phyloP scores from a whole-genome alignment of 2,329 filamentous ascomycete species.

The Microdochium bolleyi region DNA sequence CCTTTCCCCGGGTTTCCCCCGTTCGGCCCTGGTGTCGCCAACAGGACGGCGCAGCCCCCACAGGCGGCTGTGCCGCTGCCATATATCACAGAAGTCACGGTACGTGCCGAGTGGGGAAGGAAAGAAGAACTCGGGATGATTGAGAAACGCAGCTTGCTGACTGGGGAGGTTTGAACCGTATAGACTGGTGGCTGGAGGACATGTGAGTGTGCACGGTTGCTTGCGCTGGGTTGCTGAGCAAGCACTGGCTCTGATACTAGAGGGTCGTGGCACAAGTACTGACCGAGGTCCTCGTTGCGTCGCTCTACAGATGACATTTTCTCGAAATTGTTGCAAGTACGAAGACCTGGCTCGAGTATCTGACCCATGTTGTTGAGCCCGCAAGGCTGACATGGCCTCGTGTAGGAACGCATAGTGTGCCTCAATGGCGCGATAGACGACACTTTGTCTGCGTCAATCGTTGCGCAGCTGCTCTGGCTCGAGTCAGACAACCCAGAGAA shows the following conservation, averaged over 20 bases:
- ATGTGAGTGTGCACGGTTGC: conserved; percentile 42
- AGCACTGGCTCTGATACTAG: too few species aligned
- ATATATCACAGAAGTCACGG: conserved; percentile 49
- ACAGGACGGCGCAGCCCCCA: conserved; percentile 20
- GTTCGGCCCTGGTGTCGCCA: neutral
- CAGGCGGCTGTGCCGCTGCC: conserved; percentile 41
- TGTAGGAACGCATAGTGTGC: conserved; percentile 83
- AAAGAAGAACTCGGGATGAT: too few species aligned
- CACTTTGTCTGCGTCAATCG: conserved; percentile 82
- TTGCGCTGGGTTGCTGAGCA: too few species aligned
- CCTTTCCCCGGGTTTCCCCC: neutral
- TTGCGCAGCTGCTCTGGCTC: conserved; percentile 93
- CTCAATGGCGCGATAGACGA: conserved; percentile 90
- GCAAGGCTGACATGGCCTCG: too few species aligned
- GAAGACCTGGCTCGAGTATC: conserved; percentile 5
- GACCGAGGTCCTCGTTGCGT: neutral
- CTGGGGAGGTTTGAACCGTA: conserved; percentile 16
- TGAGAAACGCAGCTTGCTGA: neutral
- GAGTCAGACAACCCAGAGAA: conserved; percentile 95
- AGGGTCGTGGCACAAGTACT: conserved; percentile 4
- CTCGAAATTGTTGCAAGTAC: conserved; percentile 67
- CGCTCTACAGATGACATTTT: conserved; percentile 64
- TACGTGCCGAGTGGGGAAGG: too few species aligned
- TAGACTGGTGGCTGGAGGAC: conserved; percentile 72
- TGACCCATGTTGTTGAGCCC: conserved; percentile 9